Base-by-base conservation (phyloP, 495 filamentous ascomycete species). In the Trichoderma parareesei region DNA sequence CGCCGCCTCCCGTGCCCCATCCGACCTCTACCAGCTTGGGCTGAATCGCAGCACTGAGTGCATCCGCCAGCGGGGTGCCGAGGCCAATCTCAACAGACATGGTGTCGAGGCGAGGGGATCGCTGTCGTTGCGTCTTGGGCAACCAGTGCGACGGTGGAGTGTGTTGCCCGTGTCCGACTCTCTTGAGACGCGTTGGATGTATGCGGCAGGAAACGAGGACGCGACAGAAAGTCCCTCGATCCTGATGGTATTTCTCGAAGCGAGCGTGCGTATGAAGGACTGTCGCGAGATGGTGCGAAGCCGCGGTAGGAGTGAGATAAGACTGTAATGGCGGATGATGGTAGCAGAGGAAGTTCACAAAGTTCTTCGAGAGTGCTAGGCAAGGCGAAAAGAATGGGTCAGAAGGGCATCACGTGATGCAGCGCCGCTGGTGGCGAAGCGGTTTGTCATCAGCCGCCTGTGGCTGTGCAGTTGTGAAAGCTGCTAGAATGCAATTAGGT, bases 21-120 rank as follows among this genome's bases (percentile, higher is more conserved):
- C 92, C 92, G 65, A 93, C 88, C 74, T 98, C 93, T n/a, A 92
- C 86, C 69, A 98, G 77, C 76, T 97, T 97, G n/a, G 90, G 88
- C 73, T 93, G 90, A 62, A 97, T 90, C 48, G 83, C 87, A 74
- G 79, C 79, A 71, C 87, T 89, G 55, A 98, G 82, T 41, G 90
- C 88, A 65, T 90, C 85, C 66, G 92, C 92, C 64, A 98, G 80
- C 27, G 92, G 90, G 71, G 90, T 89, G 67, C 84, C 87, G 62
- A 88, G 81, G 57, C 81, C 75, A 68, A 94, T 81, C 69, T 89
- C 85, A 75, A 90, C 82, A 65, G 89, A 80, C 91, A 94, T 94
- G 61, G 66, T 77, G 64, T 64, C 46, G 64, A 60, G 40, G 57
- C 7, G 41, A 18, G 49, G 48, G 18, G 27, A 27, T 27, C 27